Evolutionary conservation across 148 eudicot species (phyloP), one percentile per base, ranked within the genome.

Genomic region (Rheum nobile): DNA sequence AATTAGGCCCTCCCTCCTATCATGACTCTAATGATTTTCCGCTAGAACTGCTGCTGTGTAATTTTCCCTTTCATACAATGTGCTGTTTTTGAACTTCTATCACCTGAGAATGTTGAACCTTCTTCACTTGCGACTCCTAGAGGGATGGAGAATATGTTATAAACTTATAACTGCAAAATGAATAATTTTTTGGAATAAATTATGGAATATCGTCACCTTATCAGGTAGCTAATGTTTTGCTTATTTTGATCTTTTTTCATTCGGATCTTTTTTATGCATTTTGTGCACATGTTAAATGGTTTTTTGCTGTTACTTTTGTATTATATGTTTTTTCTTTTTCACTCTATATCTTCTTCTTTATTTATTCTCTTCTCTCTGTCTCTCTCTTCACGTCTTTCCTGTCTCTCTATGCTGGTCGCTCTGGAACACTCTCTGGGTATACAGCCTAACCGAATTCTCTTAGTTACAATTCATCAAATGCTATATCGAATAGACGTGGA

Each of bases 401-500:
- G 77, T 90, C 83, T 90, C 86, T 90, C 86, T 89, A 75, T 89
- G 93, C 85, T 86, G 98, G 87, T 84, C 82, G 92, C 89, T 86
- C 88, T 81, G 69, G 87, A 65, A 83, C 87, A 72, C 75, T 73
- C 75, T 75, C 75, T 82, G 87, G 87, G 79, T 76, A 75, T 37
- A 73, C 86, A 89, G 93, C 93, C 93, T 78, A 89, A 89, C 71
- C 93, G 93, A 82, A 89, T 89, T 81, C 89, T 89, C 77, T 85
- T 89, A 83, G 89, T 85, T 82, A 87, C 93, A 42, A 85, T 89
- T 69, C 90, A 89, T 84, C 93, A 87, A 77, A 85, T 89, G 93
- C 86, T 85, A 76, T 89, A 89, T 76, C 93, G 89, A 77, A 89
- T 89, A 75, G 87, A 88, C 43, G 93, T 89, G 86, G 93, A 89